phyloP scores from a whole-genome alignment of 345 rosid species.

The Populus nigra region DNA sequence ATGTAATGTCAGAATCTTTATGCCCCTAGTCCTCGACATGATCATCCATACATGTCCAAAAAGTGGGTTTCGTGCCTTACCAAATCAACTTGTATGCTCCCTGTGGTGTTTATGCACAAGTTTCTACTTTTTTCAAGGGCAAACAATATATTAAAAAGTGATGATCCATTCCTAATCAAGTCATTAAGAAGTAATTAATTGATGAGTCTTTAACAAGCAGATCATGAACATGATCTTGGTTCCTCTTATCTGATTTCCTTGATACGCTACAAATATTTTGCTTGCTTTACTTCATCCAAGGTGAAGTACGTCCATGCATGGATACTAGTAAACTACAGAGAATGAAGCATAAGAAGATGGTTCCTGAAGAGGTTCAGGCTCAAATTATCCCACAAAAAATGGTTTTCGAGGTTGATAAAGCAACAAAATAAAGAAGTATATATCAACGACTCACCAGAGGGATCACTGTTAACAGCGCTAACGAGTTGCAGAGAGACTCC shows the following conservation, averaged over 20 bases:
- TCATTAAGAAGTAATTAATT: too few relatives aligned
- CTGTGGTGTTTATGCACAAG: too few relatives aligned
- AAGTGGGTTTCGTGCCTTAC: too few relatives aligned
- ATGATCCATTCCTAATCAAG: background rate
- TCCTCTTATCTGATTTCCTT: background rate
- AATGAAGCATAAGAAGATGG: too few relatives aligned
- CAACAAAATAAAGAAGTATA: background rate
- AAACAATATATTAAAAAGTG: background rate
- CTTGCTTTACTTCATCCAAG: background rate
- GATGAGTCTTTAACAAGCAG: background rate
- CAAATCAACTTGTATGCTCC: too few relatives aligned
- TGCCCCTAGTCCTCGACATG: too few relatives aligned
- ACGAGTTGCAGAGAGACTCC: conserved; percentile 69
- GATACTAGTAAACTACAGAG: background rate
- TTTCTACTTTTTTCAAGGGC: background rate
- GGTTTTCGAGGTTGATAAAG: background rate
- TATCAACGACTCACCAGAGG: conserved; percentile 30
- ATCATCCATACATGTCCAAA: too few relatives aligned
- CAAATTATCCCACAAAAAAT: background rate
- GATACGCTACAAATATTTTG: background rate
- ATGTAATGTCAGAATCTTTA: too few relatives aligned
- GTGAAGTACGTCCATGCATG: background rate
- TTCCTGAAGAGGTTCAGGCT: background rate
- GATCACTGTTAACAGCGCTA: conserved; percentile 50
- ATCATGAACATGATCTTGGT: background rate